Conservation (phyloP, 352 stramenopile genomes). For the Peronospora destructor region DNA sequence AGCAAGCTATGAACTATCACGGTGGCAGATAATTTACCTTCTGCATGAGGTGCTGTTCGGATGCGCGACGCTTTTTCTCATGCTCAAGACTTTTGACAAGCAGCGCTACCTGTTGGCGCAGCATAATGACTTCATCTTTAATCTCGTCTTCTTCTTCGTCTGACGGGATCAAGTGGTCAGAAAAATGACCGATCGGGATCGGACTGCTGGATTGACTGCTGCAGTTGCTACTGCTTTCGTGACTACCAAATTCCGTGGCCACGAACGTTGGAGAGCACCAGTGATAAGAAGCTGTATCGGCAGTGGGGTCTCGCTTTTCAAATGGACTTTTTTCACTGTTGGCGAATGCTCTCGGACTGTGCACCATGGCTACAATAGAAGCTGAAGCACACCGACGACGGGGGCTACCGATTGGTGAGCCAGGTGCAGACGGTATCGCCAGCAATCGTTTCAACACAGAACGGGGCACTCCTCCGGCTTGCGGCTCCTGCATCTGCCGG, state of each 20-base stretch:
- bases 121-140: conserved; percentile 33
- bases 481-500: conserved; percentile 24
- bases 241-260: conserved; percentile 21
- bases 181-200: conserved; percentile 15
- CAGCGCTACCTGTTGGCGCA: conserved; percentile 52
- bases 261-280: conserved; percentile 19
- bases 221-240: conserved; percentile 23
- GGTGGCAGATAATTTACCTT: conserved; percentile 22
- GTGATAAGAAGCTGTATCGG: conserved; percentile 20
- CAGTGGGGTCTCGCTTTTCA: conserved; percentile 16
- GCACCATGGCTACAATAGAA: conserved; percentile 25
- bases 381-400: conserved; percentile 29
- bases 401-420: conserved; percentile 21
- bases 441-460: conserved; percentile 26
- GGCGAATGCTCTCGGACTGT: conserved; percentile 29
- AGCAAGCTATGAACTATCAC: conserved; percentile 1
- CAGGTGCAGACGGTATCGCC: conserved; percentile 7
- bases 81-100: conserved; percentile 51
- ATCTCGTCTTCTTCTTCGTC: conserved; percentile 27
- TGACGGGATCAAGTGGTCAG: conserved; percentile 21
- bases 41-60: conserved; percentile 65
- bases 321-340: conserved; percentile 14
- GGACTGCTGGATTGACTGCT: conserved; percentile 28
- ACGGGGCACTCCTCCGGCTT: conserved; percentile 23
- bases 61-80: conserved; percentile 57